Base-by-base conservation (phyloP, 805 yeast species). In the Nakazawaea wickerhamii region DNA sequence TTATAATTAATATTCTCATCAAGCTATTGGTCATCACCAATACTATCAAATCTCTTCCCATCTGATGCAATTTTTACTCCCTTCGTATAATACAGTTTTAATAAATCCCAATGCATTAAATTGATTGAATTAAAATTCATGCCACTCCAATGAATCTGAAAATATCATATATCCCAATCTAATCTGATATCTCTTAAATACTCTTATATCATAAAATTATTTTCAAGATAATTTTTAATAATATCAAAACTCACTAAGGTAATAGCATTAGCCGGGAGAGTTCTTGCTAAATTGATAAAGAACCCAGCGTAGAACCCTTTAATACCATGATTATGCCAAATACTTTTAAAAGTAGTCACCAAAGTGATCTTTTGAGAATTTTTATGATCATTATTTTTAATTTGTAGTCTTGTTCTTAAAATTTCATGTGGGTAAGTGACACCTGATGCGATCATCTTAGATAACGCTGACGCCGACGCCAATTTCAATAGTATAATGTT, bases 401-500 rank as follows among this genome's bases (percentile, higher is more conserved):
- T 75, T 64, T 91, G 99, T 76, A 89, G 75, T 54, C 98, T 73
- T 10, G 98, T 90, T 53, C 99, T 73, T 38, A 93, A 68, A 25
- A 91, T 90, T 60, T 91, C 99, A 64, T 91, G 99, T 2, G 99
- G 98, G 58, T 91, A 91, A 0, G 98, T 91, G 41, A 87, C 70
- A 1, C 87, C 71, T 36, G 93, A 81, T 3, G 98, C 98, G 39
- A 83, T 69, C 84, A 90, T 84, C 60, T 91, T 91, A 4, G 96
- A 84, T 10, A 80, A 53, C 11, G 90, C 75, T 2, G 95, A 84
- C 2, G 97, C 95, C 18, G 68, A 51, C 2, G 81, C 69, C 31
- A 79, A 59, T 46, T 75, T 71, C 28, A 77, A 60, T 44, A 43
- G 17, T 20, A 42, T 23, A 3, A 22, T 10, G 26, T 32, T 31